Evolutionary conservation across 148 eudicot species (phyloP), one percentile per base, ranked within the genome.

Genomic region (Cornus controversa): DNA sequence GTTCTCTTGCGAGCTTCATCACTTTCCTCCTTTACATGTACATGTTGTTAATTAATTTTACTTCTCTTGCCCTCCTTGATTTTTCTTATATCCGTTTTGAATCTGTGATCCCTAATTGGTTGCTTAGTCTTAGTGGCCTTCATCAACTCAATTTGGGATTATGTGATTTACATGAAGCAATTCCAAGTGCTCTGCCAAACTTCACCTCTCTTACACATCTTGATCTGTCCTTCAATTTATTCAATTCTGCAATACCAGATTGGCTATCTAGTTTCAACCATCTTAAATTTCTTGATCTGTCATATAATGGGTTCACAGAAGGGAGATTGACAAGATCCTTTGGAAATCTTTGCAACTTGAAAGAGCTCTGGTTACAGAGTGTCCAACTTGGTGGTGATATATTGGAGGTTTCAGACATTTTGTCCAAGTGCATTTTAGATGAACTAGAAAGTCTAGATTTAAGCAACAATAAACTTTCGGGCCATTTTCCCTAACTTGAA

Each of bases 201-300:
- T n/a, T n/a, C n/a, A n/a, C n/a, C n/a, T n/a, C n/a, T n/a, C n/a
- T n/a, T n/a, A n/a, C n/a, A n/a, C n/a, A n/a, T n/a, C n/a, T n/a
- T n/a, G n/a, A n/a, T n/a, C n/a, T n/a, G n/a, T n/a, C n/a, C n/a
- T n/a, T n/a, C n/a, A n/a, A n/a, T n/a, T n/a, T n/a, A n/a, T n/a
- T n/a, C n/a, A n/a, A n/a, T n/a, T n/a, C 80, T n/a, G 71, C 80
- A 36, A 24, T 78, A 54, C 75, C 80, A 24, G 26, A 62, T 40
- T 60, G 75, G 69, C 20, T 79, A 28, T n/a, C n/a, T n/a, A n/a
- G n/a, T n/a, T n/a, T n/a, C n/a, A n/a, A n/a, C n/a, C n/a, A n/a
- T n/a, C n/a, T 79, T 73, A 28, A 15, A 8, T 36, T 67, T 69
- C 4, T 80, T 62, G 73, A n/a, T n/a, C n/a, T n/a, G n/a, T n/a